phyloP scores from a whole-genome alignment of 1,284 basidiomycete genomes.

The Leccinum fallax region DNA sequence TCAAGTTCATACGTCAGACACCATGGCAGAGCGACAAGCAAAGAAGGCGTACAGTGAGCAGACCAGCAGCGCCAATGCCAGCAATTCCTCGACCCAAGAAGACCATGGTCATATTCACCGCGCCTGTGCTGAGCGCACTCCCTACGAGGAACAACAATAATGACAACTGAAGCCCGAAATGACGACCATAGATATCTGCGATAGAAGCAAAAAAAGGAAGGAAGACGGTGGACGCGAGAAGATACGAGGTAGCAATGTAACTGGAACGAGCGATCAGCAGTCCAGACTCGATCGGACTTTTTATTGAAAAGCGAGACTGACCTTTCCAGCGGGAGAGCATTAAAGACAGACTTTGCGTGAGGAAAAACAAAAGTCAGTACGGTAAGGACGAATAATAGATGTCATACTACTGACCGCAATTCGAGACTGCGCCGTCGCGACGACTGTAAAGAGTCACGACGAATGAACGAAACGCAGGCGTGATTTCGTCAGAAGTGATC shows the following conservation, averaged over 20 bases:
- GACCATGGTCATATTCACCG: constrained; percentile 47
- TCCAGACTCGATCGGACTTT: background rate
- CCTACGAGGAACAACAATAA: constrained; percentile 49
- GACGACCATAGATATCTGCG: constrained; percentile 51
- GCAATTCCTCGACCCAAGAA: constrained; percentile 50
- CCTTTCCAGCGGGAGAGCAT: constrained; percentile 49
- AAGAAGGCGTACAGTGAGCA: constrained; percentile 42
- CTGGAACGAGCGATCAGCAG: constrained; percentile 21
- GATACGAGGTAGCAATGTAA: constrained; percentile 52
- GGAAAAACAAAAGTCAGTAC: background rate
- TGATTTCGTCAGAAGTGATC: background rate
- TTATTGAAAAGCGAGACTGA: constrained; percentile 11
- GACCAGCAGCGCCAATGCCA: constrained; percentile 51
- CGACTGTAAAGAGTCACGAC: constrained; percentile 36
- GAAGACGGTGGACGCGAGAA: constrained; percentile 55
- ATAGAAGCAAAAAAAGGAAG: constrained; percentile 52
- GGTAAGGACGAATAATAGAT: constrained; percentile 1
- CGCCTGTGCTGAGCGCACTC: constrained; percentile 49
- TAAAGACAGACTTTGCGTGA: constrained; percentile 43
- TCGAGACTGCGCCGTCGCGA: constrained; percentile 54
- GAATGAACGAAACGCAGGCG: background rate
- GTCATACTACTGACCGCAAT: constrained; percentile 43
- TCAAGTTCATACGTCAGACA: background rate
- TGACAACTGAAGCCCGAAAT: constrained; percentile 47
- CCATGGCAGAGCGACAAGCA: background rate